Conservation (phyloP, 192 early-diverging fungal genomes). For the Backusella sp. region DNA sequence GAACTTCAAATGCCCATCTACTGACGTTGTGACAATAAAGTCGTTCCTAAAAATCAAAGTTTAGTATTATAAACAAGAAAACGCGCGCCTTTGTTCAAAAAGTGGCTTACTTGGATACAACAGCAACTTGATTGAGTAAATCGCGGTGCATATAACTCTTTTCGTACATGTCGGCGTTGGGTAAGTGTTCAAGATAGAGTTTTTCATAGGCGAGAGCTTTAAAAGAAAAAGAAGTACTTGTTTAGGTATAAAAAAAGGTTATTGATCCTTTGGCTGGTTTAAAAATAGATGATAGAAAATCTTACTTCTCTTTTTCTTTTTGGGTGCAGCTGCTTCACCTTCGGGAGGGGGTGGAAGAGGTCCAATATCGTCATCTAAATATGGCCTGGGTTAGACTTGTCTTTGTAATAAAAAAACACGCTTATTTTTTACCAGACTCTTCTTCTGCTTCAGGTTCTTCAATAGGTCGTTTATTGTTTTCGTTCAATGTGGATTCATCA, state of each 20-base stretch:
- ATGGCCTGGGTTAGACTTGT: background rate
- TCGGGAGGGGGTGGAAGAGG: constrained; percentile 31
- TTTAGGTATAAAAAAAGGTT: background rate
- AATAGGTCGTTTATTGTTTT: constrained; percentile 4
- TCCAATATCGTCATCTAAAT: constrained; percentile 37
- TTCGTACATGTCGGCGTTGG: constrained; percentile 91
- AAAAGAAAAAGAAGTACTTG: background rate
- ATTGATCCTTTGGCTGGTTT: background rate
- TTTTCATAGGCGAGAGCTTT: constrained; percentile 66
- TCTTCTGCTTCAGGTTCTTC: constrained; percentile 2
- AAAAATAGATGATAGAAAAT: background rate
- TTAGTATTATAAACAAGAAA: background rate
- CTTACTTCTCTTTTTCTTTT: constrained; percentile 40
- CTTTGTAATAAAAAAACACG: background rate
- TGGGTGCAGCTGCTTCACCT: constrained; percentile 11
- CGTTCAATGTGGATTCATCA: background rate
- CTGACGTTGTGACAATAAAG: constrained; percentile 92
- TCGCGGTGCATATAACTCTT: constrained; percentile 96
- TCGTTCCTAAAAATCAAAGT: constrained; percentile 61
- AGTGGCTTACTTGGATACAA: constrained; percentile 55
- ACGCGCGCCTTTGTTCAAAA: background rate
- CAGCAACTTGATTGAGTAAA: constrained; percentile 72
- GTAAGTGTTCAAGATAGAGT: constrained; percentile 78
- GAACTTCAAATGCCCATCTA: constrained; percentile 97
- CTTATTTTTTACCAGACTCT: constrained; percentile 2